phyloP scores from a whole-genome alignment of 2,329 filamentous ascomycete species.

The Magnaporthiopsis rhizophila region DNA sequence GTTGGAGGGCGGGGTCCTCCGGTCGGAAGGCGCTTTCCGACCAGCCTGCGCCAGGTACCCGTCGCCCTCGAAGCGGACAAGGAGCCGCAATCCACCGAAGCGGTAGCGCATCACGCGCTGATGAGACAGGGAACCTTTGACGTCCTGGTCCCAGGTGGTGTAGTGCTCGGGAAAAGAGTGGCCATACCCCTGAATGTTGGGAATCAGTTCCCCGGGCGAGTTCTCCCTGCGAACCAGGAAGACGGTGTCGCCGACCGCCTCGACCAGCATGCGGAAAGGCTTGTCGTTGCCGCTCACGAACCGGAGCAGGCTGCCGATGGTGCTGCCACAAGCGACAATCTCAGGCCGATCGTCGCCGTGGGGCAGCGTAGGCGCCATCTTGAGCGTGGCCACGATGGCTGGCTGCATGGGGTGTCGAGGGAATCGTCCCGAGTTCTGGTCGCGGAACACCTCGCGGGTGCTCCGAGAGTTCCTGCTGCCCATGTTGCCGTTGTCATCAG shows the following conservation, averaged over 20 bases:
- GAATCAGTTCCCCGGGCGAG: slow-evolving; percentile 47
- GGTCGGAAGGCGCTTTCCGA: neutral
- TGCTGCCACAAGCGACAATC: slow-evolving; percentile 52
- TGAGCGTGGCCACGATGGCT: slow-evolving; percentile 30
- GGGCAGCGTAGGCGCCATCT: slow-evolving; percentile 23
- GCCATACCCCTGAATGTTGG: slow-evolving; percentile 50
- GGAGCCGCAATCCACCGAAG: slow-evolving; percentile 42
- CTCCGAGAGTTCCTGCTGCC: neutral
- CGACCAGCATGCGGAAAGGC: slow-evolving; percentile 50
- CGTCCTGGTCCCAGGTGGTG: slow-evolving; percentile 51
- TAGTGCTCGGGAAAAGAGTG: slow-evolving; percentile 60
- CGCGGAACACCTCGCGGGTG: slow-evolving; percentile 35
- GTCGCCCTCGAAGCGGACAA: slow-evolving; percentile 52
- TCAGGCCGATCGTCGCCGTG: slow-evolving; percentile 32
- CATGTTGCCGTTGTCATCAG: slow-evolving; percentile 33
- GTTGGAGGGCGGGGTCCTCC: slow-evolving; percentile 5
- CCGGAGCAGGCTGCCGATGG: slow-evolving; percentile 51
- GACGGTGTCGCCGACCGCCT: slow-evolving; percentile 45
- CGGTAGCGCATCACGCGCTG: slow-evolving; percentile 53
- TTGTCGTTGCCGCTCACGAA: slow-evolving; percentile 39
- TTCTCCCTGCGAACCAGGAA: slow-evolving; percentile 58
- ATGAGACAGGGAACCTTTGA: slow-evolving; percentile 49
- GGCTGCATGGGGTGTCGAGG: slow-evolving; percentile 43
- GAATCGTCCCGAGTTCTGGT: slow-evolving; percentile 43
- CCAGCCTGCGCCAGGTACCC: slow-evolving; percentile 34